phyloP scores from a whole-genome alignment of 768 basidiomycete genomes.

The Paxillus involutus region DNA sequence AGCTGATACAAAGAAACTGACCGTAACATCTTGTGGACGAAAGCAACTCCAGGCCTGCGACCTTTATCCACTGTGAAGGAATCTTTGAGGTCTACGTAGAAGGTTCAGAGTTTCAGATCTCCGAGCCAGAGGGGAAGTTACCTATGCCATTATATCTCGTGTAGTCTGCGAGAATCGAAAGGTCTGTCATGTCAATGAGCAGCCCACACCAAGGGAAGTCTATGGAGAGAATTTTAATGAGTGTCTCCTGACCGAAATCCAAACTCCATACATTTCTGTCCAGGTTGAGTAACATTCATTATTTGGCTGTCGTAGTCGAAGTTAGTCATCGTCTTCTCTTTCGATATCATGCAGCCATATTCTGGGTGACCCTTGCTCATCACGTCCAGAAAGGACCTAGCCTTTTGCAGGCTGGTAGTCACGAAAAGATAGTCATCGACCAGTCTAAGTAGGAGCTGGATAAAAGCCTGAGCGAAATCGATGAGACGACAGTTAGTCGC shows the following conservation, averaged over 20 bases:
- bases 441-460: conserved; percentile 74
- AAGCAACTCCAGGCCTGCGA: conserved; percentile 61
- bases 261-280: conserved; percentile 38
- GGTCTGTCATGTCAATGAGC: conserved; percentile 67
- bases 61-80: conserved; percentile 72
- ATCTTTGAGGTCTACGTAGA: conserved; percentile 54
- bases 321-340: conserved; percentile 87
- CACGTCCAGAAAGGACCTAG: conserved; percentile 64
- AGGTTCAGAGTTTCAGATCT: neutral
- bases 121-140: conserved; percentile 30
- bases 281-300: conserved; percentile 51
- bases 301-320: conserved; percentile 65
- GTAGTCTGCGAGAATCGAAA: conserved; percentile 83
- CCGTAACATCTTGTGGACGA: conserved; percentile 75
- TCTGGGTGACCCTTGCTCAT: conserved; percentile 90
- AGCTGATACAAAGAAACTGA: conserved; percentile 34
- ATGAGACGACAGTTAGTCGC: neutral
- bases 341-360: conserved; percentile 90
- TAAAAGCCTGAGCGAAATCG: neutral
- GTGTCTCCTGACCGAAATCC: neutral
- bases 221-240: conserved; percentile 26
- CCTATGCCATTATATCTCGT: conserved; percentile 61
- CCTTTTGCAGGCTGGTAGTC: conserved; percentile 62
- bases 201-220: conserved; percentile 96
- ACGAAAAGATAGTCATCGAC: conserved; percentile 96